A percentile compares a stretch with the other conserved stretches of the same genome.
Conservation (phyloP, 805 yeast genomes). For the Torulaspora franciscae region DNA sequence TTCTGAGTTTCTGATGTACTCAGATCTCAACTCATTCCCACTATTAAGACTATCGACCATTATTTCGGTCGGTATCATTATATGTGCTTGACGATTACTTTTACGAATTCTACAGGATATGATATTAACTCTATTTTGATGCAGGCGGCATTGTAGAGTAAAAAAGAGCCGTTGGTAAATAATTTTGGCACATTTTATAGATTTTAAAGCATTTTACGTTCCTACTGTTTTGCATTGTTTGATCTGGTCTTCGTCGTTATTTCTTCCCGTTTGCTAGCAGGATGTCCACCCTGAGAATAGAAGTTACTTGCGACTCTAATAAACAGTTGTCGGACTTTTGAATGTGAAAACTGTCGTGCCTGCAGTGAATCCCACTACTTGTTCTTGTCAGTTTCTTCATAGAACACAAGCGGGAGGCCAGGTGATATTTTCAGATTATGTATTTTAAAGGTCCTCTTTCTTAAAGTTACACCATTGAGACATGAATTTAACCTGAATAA, state of each 20-base stretch:
- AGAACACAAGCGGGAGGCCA: too few species aligned
- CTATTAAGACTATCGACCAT: background rate
- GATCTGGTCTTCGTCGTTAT: too few species aligned
- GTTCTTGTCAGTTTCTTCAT: too few species aligned
- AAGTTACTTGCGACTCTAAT: background rate
- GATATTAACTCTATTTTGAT: background rate
- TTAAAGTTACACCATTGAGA: too few species aligned
- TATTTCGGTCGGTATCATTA: background rate
- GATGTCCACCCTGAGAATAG: too few species aligned
- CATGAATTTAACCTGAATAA: too few species aligned
- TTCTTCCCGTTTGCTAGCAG: too few species aligned
- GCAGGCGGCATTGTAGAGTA: constrained; percentile 2
- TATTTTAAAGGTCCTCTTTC: too few species aligned
- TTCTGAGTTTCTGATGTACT: background rate
- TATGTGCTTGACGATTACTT: constrained; percentile 3
- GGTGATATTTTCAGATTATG: too few species aligned
- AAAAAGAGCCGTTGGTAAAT: background rate
- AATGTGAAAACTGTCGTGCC: background rate
- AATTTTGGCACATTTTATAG: constrained; percentile 4
- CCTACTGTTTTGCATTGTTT: background rate
- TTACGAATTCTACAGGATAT: constrained; percentile 3
- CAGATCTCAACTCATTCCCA: background rate
- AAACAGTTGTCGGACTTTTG: background rate
- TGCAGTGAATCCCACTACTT: too few species aligned
- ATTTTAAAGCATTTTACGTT: constrained; percentile 2